Evolutionary conservation across 73 alveolate species (phyloP), one percentile per base, ranked within the genome.

Genomic region (Paramecium caudatum): DNA sequence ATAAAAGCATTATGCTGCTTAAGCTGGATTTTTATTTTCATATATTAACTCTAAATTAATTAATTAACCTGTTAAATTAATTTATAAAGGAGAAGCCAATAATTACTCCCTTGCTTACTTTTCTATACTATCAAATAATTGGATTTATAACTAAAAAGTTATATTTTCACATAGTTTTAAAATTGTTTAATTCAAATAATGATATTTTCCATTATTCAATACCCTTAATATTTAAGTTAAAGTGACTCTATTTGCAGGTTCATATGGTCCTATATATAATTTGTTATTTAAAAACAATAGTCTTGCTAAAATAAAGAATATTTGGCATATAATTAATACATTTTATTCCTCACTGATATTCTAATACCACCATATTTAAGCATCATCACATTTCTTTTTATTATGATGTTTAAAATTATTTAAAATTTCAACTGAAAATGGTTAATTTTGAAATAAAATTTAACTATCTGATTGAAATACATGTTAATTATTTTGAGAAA

Each of bases 191-290:
- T 74, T 74, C 7, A 74, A 27, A 45, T 74, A 74, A 6, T 74
- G 2, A 74, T 2, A 74, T 43, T 74, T 37, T 37, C 68, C 39
- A 43, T 74, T 74, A 41, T 74, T 74, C 7, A 74, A 19, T 12
- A 19, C 13, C 43, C 88, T 74, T 1, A 41, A 1, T 19, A 74
- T 37, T 19, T 10, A 12, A 6, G 30, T 16, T 1, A 74, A 39
- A 25, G 15, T 47, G 19, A 19, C 32, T 74, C 88, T 74, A 9
- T 74, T 41, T 1, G 47, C 46, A 39, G 88, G 88, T 39, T 74
- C 27, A 45, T 74, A 74, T 5, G 13, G 37, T 21, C 30, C 62
- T 9, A 74, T 39, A 2, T 21, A 16, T 41, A 74, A 39, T 74
- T 12, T 27, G 17, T 21, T 12, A 16, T 74, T 16, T 21, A 3